phyloP scores from a whole-genome alignment of 176 grass and related monocot genomes.

The Avena sativa region DNA sequence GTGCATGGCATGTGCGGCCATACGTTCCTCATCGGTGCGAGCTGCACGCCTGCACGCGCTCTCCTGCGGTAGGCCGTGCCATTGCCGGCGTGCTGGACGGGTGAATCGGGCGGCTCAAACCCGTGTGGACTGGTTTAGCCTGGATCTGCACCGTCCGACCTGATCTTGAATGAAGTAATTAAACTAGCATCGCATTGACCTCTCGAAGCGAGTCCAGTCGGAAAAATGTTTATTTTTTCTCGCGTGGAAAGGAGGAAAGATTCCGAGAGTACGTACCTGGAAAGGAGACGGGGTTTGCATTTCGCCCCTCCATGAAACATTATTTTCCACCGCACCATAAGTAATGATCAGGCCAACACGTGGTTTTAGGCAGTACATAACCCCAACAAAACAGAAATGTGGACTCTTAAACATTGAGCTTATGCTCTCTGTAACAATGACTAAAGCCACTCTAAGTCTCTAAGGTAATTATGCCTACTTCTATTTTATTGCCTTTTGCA shows the following conservation, averaged over 20 bases:
- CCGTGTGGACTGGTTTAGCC: background rate
- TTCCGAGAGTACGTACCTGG: background rate
- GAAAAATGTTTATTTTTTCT: background rate
- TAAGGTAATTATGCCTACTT: background rate
- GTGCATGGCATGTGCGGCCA: conserved; percentile 40
- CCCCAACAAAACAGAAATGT: no score
- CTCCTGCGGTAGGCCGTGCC: background rate
- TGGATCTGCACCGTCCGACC: background rate
- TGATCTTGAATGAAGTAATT: background rate
- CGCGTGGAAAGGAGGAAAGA: background rate
- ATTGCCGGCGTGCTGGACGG: background rate
- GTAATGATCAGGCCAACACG: background rate
- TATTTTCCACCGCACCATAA: background rate
- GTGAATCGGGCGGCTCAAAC: background rate
- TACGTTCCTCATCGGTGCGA: conserved; percentile 30
- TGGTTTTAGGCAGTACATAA: background rate
- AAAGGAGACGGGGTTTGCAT: background rate
- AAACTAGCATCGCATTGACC: background rate
- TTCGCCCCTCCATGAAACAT: background rate
- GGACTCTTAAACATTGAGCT: background rate
- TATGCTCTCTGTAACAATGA: background rate
- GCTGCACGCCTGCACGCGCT: background rate
- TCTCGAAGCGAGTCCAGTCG: background rate
- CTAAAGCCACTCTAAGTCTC: background rate
- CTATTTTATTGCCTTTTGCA: background rate